Percentiles rank a stretch among this genome's conserved stretches.
These are phyloP conservation scores for Blastobotrys americana DNA, from an alignment of 805 yeast genomes.

Conservation along the genomic window DNA sequence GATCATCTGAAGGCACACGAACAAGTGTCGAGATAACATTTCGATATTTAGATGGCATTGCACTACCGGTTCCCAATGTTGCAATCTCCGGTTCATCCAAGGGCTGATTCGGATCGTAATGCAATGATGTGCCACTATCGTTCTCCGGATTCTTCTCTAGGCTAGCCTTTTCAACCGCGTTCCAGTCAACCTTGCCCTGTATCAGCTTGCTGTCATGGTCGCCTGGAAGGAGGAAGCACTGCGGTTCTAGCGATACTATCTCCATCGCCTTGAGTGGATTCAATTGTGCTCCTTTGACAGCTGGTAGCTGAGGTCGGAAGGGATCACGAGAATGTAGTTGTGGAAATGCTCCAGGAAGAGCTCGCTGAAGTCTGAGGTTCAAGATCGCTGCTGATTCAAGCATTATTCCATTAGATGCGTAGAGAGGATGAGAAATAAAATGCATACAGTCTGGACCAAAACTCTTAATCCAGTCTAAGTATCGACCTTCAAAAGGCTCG, in stretches of 20 bases:
- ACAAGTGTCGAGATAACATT: conserved; percentile 79
- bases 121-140: not conserved
- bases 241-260: conserved; percentile 6
- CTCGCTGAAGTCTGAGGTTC: conserved; percentile 21
- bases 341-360: conserved; percentile 28
- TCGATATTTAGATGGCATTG: conserved; percentile 75
- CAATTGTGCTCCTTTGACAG: conserved; percentile 1
- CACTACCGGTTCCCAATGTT: conserved; percentile 89
- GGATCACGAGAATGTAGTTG: conserved; percentile 16
- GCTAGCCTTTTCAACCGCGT: conserved; percentile 1
- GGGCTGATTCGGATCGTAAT: not conserved
- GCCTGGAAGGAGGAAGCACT: not conserved
- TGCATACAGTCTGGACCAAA: conserved; percentile 49
- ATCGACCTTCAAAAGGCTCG: conserved; percentile 38
- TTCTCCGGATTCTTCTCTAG: not conserved
- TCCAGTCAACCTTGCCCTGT: conserved; percentile 1
- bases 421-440: conserved; percentile 62
- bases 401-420: conserved; percentile 55
- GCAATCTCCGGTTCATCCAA: conserved; percentile 43
- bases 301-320: conserved; percentile 6
- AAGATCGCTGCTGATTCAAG: conserved; percentile 46
- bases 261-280: conserved; percentile 6
- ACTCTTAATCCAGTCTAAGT: conserved; percentile 39
- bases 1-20: conserved; percentile 46
- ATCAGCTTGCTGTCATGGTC: conserved; percentile 5